phyloP scores from a whole-genome alignment of 305 asterid species.

The Solanum hybrid region DNA sequence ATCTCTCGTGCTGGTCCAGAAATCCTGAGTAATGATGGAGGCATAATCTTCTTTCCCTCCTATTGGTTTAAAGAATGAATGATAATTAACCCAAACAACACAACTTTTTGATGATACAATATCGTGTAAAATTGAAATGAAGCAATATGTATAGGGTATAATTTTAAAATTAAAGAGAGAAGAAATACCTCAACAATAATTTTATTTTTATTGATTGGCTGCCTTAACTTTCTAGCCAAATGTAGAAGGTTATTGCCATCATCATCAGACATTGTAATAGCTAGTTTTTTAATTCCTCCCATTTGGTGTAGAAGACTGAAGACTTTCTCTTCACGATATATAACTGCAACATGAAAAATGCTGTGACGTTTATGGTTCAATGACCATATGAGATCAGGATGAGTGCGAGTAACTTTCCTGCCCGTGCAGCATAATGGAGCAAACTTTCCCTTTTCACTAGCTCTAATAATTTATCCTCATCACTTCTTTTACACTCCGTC shows the following conservation, averaged over 20 bases:
- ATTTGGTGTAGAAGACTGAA: too few species aligned
- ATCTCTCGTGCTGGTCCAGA: constrained; percentile 34
- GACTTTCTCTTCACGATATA: too few species aligned
- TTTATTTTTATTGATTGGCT: background rate
- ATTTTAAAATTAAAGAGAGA: too few species aligned
- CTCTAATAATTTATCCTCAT: background rate
- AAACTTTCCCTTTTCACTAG: background rate
- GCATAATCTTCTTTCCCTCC: background rate
- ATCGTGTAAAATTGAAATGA: too few species aligned
- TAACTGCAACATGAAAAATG: too few species aligned
- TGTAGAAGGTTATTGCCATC: background rate
- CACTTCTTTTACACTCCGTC: background rate
- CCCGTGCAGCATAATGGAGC: background rate
- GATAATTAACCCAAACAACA: too few species aligned
- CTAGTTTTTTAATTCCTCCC: too few species aligned
- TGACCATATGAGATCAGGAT: constrained; percentile 12
- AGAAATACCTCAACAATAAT: background rate
- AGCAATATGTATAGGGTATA: too few species aligned
- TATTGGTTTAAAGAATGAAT: too few species aligned
- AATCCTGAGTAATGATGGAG: background rate
- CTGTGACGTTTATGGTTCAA: background rate
- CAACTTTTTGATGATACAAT: background rate
- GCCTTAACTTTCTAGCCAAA: background rate
- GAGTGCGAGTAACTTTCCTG: background rate
- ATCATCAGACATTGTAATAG: background rate